Evolutionary conservation across 768 basidiomycete genomes (phyloP).

Genomic region (button mushroom (Agaricus bisporus)): DNA sequence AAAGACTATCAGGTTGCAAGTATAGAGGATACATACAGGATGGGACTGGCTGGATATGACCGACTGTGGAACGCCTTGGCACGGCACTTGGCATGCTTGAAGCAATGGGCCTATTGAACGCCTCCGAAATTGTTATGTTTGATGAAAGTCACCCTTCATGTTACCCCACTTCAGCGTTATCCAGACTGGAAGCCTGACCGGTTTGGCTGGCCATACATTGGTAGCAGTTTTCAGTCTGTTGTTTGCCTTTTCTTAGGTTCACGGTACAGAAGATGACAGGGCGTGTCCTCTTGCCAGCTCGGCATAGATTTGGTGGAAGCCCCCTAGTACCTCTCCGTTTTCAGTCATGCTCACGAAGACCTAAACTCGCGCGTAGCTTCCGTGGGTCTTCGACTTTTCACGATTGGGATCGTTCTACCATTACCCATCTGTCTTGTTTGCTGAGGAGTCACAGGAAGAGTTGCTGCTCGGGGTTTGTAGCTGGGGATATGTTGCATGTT

Average conservation of each 20-base stretch:
- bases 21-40: not conserved
- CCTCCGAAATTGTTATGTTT: not conserved
- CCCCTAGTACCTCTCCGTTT: not conserved
- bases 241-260: conserved; percentile 1
- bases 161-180: conserved; percentile 9
- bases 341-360: conserved; percentile 8
- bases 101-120: conserved; percentile 2
- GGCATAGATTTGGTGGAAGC: conserved; percentile 4
- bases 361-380: not conserved
- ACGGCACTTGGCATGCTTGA: conserved; percentile 1
- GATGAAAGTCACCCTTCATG: not conserved
- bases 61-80: conserved; percentile 7
- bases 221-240: conserved; percentile 3
- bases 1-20: not conserved
- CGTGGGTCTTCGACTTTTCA: not conserved
- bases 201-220: not conserved
- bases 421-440: not conserved
- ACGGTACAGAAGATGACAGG: conserved; percentile 1
- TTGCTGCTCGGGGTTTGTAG: not conserved
- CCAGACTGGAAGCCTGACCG: conserved; percentile 9
- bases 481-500: conserved; percentile 2
- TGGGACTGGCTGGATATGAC: not conserved
- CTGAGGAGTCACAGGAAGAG: not conserved
- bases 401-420: not conserved
- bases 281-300: conserved; percentile 1